Percentiles rank a stretch among this genome's conserved stretches.
Evolutionary conservation across 192 early-diverging fungal species (phyloP).

Genomic region (Backusella mclennaniae): DNA sequence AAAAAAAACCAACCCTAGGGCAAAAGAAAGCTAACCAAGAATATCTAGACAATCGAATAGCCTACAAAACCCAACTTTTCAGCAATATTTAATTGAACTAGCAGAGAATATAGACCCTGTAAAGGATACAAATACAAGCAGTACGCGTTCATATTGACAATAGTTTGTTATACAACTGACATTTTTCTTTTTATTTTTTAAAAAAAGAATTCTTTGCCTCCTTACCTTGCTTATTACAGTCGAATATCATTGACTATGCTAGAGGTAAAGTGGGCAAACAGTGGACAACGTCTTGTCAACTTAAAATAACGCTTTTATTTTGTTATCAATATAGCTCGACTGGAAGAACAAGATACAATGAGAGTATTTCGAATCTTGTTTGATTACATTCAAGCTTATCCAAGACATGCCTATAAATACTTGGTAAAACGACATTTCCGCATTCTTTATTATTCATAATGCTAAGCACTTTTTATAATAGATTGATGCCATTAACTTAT

Average conservation of each 20-base stretch:
- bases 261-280: conserved; percentile 18
- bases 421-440: conserved; percentile 4
- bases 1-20: too few relatives aligned
- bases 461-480: neutral
- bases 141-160: conserved; percentile 13
- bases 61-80: conserved; percentile 21
- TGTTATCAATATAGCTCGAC: neutral
- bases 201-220: conserved; percentile 30
- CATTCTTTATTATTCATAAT: neutral
- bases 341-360: conserved; percentile 20
- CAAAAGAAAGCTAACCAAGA: neutral
- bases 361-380: conserved; percentile 26
- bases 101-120: conserved; percentile 24
- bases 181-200: neutral
- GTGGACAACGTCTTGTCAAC: neutral
- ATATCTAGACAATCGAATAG: conserved; percentile 25
- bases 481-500: conserved; percentile 21
- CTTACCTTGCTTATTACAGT: conserved; percentile 27
- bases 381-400: conserved; percentile 31
- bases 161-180: neutral
- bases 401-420: conserved; percentile 31
- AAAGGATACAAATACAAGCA: conserved; percentile 16
- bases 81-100: conserved; percentile 25
- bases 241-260: conserved; percentile 32
- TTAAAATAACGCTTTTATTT: neutral